phyloP scores from a whole-genome alignment of 768 basidiomycete species.

The Serendipita vermifera region DNA sequence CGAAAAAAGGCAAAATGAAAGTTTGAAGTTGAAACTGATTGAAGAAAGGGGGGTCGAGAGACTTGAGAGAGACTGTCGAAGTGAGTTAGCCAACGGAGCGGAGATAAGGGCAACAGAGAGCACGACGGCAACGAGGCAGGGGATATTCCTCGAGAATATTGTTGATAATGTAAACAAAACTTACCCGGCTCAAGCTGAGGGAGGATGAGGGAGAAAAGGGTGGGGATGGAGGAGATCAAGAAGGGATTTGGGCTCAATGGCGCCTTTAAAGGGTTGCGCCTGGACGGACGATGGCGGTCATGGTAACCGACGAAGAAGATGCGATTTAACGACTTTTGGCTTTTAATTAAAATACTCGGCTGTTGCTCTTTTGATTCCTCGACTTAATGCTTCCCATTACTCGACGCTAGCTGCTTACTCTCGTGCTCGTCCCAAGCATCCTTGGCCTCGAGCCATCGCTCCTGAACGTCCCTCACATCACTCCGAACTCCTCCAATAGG shows the following conservation, averaged over 20 bases:
- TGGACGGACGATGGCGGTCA: neutral
- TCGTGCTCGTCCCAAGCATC: slow-evolving; percentile 78
- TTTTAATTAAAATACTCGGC: no score
- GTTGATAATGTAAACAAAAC: neutral
- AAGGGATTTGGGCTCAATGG: neutral
- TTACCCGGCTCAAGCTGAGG: slow-evolving; percentile 4
- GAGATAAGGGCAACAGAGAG: neutral
- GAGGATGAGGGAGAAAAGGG: neutral
- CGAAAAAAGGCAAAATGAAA: neutral
- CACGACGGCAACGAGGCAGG: neutral
- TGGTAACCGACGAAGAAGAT: neutral
- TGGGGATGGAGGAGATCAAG: neutral
- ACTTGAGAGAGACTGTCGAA: slow-evolving; percentile 4
- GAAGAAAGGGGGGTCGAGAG: no score
- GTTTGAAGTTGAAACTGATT: no score
- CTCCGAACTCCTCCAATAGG: slow-evolving; percentile 12
- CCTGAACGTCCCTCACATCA: slow-evolving; percentile 68
- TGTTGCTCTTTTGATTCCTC: no score
- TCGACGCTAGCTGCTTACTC: slow-evolving; percentile 36
- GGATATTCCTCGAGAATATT: neutral
- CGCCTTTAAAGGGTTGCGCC: neutral
- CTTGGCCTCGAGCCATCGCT: slow-evolving; percentile 81
- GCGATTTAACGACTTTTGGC: no score
- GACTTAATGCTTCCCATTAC: neutral
- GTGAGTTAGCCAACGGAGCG: neutral